Evolutionary conservation across 2,329 filamentous ascomycete species (phyloP), one percentile per base, ranked within the genome.

Genomic region (Aureobasidium sp.): DNA sequence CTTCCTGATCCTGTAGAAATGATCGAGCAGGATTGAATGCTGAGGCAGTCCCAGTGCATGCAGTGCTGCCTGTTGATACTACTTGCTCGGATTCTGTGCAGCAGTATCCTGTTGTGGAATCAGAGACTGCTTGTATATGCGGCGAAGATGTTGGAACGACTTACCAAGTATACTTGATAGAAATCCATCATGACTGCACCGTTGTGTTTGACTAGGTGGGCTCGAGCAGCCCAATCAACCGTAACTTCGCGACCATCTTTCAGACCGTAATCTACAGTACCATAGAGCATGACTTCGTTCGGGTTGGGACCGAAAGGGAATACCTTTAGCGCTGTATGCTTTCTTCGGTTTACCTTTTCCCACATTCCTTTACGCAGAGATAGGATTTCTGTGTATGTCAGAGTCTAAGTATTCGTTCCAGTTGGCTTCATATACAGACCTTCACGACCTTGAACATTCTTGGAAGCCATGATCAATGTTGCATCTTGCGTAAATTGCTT

Each of bases 161-260:
- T 48, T 41, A 81, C 80, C 66, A 82, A 63, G 67, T 82, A 83
- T 6, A 83, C 79, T 68, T 82, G 80, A 68, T 83, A 83, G 64
- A 78, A 80, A 34, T 75, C 71, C 74, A 82, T 76, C 71, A 77
- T 82, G 68, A 84, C 79, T 65, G 76, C 77, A 4, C 79, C 82
- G 49, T 80, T 77, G 48, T 75, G 74, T 6, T 80, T 78, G 32
- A 76, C 71, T 48, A 87, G 76, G 59, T 81, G 74, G 4, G 80
- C 82, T 64, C 80, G 73, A 57, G 77, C 82, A 21, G 80, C 79
- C 82, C 82, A 85, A 11, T 83, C 80, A 4, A 82, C 69, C 2
- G 68, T 68, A 6, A 68, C 67, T 55, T 75, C 72, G 32, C 74
- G 75, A 16, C 80, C 82, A 67, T 79, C 78, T 67, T 81, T 82